phyloP scores from a whole-genome alignment of 306 rosid species.

The Luffa aegyptiaca region DNA sequence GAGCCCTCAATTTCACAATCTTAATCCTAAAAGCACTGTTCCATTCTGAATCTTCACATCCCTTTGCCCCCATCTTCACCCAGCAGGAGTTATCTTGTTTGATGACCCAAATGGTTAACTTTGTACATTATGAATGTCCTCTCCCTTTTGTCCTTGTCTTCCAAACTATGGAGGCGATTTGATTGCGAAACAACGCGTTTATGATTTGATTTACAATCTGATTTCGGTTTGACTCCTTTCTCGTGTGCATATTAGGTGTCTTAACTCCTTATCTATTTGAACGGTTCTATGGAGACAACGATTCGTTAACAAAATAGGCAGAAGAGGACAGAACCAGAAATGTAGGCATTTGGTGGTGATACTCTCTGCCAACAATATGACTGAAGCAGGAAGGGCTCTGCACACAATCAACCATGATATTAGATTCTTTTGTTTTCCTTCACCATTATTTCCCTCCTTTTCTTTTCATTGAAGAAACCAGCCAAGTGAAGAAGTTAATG shows the following conservation, averaged over 20 bases:
- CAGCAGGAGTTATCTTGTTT: conserved; percentile 2
- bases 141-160: not conserved
- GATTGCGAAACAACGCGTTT: not conserved
- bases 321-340: not conserved
- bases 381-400: not conserved
- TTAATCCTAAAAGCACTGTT: not conserved
- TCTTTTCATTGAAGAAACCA: not conserved
- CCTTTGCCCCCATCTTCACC: conserved; percentile 5
- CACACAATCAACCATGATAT: not conserved
- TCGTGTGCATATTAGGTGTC: conserved; percentile 1
- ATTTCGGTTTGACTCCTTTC: conserved; percentile 1
- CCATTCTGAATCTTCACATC: conserved; percentile 3
- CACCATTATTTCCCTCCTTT: not conserved
- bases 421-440: not conserved
- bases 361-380: not conserved
- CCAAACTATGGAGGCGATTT: not conserved
- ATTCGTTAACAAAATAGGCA: not conserved
- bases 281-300: not conserved
- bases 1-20: conserved; percentile 6
- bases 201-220: not conserved
- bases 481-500: not conserved
- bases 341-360: not conserved
- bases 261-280: not conserved
- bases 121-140: conserved; percentile 14
- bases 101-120: not conserved